These are phyloP conservation scores for Neostapfia colusana DNA, from an alignment of 176 grass and related monocot species.

Conservation along the genomic window DNA sequence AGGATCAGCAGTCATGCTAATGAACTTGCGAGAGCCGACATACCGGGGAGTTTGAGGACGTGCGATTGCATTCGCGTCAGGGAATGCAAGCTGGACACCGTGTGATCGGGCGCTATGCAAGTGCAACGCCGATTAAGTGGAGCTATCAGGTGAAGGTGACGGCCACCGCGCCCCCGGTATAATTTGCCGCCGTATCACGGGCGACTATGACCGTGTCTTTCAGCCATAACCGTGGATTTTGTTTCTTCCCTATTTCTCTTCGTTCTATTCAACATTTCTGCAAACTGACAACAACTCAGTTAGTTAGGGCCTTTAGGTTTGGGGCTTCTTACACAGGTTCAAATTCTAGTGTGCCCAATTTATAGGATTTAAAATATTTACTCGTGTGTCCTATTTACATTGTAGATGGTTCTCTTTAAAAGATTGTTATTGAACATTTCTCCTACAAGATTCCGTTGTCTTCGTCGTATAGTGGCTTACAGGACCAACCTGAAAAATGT, in stretches of 20 bases:
- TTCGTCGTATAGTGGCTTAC: neutral
- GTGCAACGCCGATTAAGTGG: slow-evolving; percentile 18
- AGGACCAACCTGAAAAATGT: neutral
- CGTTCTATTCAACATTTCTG: too few relatives aligned
- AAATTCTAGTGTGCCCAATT: too few relatives aligned
- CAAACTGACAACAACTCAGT: too few relatives aligned
- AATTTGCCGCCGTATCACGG: slow-evolving; percentile 29
- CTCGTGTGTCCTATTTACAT: too few relatives aligned
- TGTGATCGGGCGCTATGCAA: too few relatives aligned
- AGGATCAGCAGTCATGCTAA: neutral
- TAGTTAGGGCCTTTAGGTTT: too few relatives aligned
- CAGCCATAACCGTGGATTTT: neutral
- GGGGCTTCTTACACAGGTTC: too few relatives aligned
- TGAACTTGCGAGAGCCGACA: neutral
- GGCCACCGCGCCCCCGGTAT: neutral
- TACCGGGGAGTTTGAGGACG: neutral
- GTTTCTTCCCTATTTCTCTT: too few relatives aligned
- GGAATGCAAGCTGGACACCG: slow-evolving; percentile 5
- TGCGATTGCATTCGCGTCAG: neutral
- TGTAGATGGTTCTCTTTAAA: neutral
- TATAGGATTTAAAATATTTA: too few relatives aligned
- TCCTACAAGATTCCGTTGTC: neutral
- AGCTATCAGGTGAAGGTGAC: slow-evolving; percentile 9
- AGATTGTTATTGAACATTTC: neutral
- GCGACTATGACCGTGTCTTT: neutral